Base-by-base conservation (phyloP, 345 rosid genomes). In the Isatis tinctoria region DNA sequence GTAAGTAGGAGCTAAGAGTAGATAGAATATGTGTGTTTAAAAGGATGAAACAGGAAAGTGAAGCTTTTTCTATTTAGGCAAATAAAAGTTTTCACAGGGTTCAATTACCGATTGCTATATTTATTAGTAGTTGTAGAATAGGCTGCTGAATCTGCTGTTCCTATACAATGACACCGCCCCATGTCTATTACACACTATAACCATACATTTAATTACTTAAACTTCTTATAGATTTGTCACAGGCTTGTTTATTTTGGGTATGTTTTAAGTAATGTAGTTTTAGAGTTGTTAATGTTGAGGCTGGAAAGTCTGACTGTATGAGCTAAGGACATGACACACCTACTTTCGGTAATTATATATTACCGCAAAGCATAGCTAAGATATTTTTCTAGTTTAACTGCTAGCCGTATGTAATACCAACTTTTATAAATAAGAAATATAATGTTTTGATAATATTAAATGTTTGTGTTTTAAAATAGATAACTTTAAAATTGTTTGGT, bases 81-180 rank as follows among this genome's bases (percentile, higher is more conserved):
- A 30, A 16, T 4, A 67, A 10, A 37, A 36, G 8, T 4, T 24
- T 9, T 12, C 18, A 43, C n/a, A 60, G 74, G 74, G 74, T 68
- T 41, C 72, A 67, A 30, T 37, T 66, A 47, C 78, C 61, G 26
- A 66, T 66, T 74, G 60, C 78, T 45, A 6, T 47, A 64, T 4
- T 18, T 53, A 26, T 16, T 13, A 60, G 2, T 61, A 61, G 37
- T 28, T 33, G 36, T 51, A 67, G 79, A 60, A 32, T 67, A 75
- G 74, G 69, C 79, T 76, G 79, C 65, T 52, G 57, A 24, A 69
- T 53, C 33, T 54, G 65, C 57, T 33, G 74, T 63, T 76, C 71
- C 80, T 76, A 63, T 35, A 70, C 75, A 64, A 70, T 70, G 80
- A 70, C 80, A 63, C 71, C 20, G 79, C 75, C 70, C 33, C 35